Evolutionary conservation across 768 basidiomycete species (phyloP).

Genomic region (Lactarius pseudohatsudake): DNA sequence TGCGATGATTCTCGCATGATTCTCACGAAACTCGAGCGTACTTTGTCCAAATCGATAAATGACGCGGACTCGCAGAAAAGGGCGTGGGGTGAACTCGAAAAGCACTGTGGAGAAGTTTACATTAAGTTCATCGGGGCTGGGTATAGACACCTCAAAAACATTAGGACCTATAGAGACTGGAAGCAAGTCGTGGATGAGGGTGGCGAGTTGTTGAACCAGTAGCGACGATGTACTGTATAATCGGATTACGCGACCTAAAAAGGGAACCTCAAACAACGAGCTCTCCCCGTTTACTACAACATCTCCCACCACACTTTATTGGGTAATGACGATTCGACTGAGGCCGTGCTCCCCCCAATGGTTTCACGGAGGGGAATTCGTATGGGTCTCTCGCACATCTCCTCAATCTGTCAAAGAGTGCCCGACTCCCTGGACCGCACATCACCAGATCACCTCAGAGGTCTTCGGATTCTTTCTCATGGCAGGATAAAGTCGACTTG

Average conservation of each 20-base stretch:
- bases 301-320: background rate
- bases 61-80: too few relatives aligned
- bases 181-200: too few relatives aligned
- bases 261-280: too few relatives aligned
- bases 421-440: background rate
- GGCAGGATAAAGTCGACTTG: background rate
- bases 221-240: too few relatives aligned
- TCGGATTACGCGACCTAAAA: too few relatives aligned
- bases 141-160: background rate
- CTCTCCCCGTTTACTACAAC: too few relatives aligned
- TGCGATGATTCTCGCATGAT: background rate
- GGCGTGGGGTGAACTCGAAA: background rate
- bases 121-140: background rate
- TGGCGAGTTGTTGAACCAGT: conserved; percentile 1
- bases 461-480: background rate
- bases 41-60: too few relatives aligned
- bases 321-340: too few relatives aligned
- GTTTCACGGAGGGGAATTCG: too few relatives aligned
- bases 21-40: background rate
- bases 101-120: background rate
- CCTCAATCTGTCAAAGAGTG: background rate
- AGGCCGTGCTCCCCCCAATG: too few relatives aligned
- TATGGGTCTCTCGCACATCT: background rate
- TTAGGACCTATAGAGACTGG: background rate
- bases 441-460: background rate